Evolutionary conservation across 1,139 yeast genomes (phyloP).

Genomic region (Suhomyces terraborum): DNA sequence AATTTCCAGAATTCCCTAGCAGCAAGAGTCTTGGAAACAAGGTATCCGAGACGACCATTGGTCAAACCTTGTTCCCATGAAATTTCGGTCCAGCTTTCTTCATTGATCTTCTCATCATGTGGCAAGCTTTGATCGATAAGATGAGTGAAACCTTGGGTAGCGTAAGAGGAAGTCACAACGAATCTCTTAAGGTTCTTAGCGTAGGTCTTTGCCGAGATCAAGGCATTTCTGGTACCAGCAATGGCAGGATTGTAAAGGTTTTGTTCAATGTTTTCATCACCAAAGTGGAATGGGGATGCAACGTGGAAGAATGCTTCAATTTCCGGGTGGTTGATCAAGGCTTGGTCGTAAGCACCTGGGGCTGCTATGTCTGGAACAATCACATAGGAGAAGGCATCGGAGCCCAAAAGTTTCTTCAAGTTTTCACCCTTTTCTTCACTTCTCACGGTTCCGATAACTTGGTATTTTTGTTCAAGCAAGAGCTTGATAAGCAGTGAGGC

Average conservation of each 20-base stretch:
- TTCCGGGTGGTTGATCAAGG: conserved; percentile 2
- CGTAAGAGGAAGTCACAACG: conserved; percentile 2
- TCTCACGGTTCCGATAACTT: conserved; percentile 63
- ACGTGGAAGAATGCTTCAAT: conserved; percentile 4
- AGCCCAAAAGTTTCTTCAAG: conserved; percentile 19
- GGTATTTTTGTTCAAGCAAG: conserved; percentile 41
- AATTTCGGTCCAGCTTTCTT: conserved; percentile 3
- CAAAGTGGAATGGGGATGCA: conserved; percentile 4
- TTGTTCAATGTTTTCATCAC: neutral
- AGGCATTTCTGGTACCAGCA: conserved; percentile 4
- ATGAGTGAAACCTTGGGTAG: neutral
- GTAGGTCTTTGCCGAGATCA: conserved; percentile 1
- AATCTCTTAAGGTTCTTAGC: conserved; percentile 6
- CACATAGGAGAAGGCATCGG: conserved; percentile 27
- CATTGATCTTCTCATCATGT: neutral
- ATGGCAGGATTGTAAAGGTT: conserved; percentile 4
- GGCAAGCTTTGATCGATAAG: neutral
- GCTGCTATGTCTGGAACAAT: conserved; percentile 24
- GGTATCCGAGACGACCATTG: conserved; percentile 1
- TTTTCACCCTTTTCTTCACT: conserved; percentile 3
- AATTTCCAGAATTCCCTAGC: conserved; percentile 1
- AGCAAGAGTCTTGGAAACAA: conserved; percentile 1
- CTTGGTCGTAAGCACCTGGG: conserved; percentile 10
- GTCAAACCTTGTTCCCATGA: conserved; percentile 1
- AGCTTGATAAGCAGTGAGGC: conserved; percentile 26